Evolutionary conservation across 257 asterid species (phyloP).

Genomic region (Gentiana straminea): DNA sequence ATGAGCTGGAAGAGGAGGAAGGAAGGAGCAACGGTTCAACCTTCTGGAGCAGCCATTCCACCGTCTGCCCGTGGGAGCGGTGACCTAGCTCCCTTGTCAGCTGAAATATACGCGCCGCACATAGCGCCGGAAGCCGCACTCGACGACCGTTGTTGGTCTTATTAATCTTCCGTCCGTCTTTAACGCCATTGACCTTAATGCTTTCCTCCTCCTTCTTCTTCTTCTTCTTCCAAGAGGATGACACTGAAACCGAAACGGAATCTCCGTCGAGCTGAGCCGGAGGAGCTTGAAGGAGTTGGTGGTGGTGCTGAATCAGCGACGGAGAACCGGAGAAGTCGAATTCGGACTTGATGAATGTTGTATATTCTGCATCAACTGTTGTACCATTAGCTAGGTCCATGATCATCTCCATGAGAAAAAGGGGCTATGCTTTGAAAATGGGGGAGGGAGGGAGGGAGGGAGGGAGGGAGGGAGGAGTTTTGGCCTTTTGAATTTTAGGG

Average conservation of each 20-base stretch:
- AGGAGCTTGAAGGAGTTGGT: not conserved
- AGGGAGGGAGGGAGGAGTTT: not conserved
- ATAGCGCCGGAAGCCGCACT: constrained; percentile 21
- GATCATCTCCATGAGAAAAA: no score
- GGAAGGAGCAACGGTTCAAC: constrained; percentile 12
- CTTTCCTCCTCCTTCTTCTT: not conserved
- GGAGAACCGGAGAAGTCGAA: not conserved
- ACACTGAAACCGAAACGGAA: not conserved
- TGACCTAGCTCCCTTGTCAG: constrained; percentile 27
- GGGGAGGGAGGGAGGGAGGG: not conserved
- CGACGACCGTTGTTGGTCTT: constrained; percentile 11
- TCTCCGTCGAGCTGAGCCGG: not conserved
- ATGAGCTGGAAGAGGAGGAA: not conserved
- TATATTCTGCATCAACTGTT: no score
- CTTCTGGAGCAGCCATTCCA: constrained; percentile 22
- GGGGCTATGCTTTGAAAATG: no score
- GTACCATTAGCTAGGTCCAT: no score
- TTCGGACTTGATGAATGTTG: not conserved
- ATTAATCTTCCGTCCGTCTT: constrained; percentile 1
- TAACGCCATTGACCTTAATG: not conserved
- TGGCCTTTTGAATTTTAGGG: constrained; percentile 6
- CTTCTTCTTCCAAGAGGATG: constrained; percentile 1
- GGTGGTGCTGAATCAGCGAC: not conserved
- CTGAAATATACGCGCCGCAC: constrained; percentile 26
- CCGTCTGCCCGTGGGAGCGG: constrained; percentile 24